Evolutionary conservation across 176 grass and related monocot species (phyloP), one percentile per base, ranked within the genome.

Genomic region (Lolium multiflorum): DNA sequence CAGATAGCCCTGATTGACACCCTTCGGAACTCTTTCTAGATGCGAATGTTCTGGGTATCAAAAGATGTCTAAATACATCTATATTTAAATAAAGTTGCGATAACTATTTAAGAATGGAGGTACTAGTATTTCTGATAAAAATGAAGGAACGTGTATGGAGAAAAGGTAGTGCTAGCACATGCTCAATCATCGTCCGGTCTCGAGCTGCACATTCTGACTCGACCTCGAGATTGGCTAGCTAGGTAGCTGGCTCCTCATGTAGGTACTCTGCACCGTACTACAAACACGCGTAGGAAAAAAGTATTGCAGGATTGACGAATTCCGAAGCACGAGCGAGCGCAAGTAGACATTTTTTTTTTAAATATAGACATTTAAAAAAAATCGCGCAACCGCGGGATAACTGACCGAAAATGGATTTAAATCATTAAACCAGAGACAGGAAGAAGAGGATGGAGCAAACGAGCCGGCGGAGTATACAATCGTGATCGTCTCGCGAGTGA

Each of bases 221-320:
- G 68, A 71, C 68, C 68, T 71, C 68, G 68, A 44, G 68, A 71
- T 46, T 71, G 68, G 9, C 68, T 21, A 21, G 31, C 31, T 35
- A 35, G n/a, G n/a, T n/a, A 35, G 28, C 3, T 35, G 31, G 31
- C 31, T 0, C 31, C 1, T 35, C 31, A 3, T 35, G 31, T n/a
- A 7, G 5, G 63, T 38, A 3, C 16, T 0, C 18, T 59, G 7
- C 65, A 20, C 18, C 55, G 1, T n/a, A 7, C 38, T n/a, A 7
- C 38, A 72, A 6, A 39, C 4, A 46, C 41, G 41, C 41, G 41
- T 12, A 13, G 9, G 9, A 70, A 41, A 9, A 41, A 37, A 61
- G 21, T 12, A 14, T 11, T 14, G 13, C 10, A 43, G 18, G n/a
- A n/a, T n/a, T n/a, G n/a, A n/a, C n/a, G n/a, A n/a, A n/a, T n/a